Evolutionary conservation across 2,329 filamentous ascomycete genomes (phyloP).

Genomic region (Penicillium sp.): DNA sequence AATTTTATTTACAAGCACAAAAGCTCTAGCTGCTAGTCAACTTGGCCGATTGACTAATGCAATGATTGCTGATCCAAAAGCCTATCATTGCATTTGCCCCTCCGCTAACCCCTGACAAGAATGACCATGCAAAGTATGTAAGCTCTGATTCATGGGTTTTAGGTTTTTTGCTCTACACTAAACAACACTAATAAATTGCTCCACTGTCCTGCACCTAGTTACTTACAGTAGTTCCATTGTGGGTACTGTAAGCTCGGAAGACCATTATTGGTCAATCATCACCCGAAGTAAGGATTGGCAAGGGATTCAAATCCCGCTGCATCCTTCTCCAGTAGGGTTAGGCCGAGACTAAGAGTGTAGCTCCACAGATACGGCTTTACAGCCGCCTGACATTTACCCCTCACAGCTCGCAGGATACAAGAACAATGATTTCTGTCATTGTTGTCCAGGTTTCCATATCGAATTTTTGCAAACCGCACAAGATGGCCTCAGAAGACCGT

Average conservation of each 20-base stretch:
- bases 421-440: neutral
- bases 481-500: conserved; percentile 17
- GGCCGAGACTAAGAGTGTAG: neutral
- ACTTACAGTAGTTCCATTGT: neutral
- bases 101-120: no score
- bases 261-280: neutral
- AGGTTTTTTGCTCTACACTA: neutral
- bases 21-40: no score
- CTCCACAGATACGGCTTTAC: no score
- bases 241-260: neutral
- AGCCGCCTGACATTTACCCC: neutral
- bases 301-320: neutral
- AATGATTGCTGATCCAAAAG: no score
- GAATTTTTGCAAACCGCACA: neutral
- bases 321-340: neutral
- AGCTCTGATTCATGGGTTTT: conserved; percentile 8
- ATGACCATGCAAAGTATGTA: no score
- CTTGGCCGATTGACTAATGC: no score
- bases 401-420: neutral
- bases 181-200: neutral
- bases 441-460: neutral
- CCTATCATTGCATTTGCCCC: no score
- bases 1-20: no score
- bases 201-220: neutral
- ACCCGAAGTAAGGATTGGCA: neutral